Percentiles rank a stretch among this genome's conserved stretches.
Evolutionary conservation across 2,329 filamentous ascomycete genomes (phyloP).

Genomic region (Anthostomella pinea): DNA sequence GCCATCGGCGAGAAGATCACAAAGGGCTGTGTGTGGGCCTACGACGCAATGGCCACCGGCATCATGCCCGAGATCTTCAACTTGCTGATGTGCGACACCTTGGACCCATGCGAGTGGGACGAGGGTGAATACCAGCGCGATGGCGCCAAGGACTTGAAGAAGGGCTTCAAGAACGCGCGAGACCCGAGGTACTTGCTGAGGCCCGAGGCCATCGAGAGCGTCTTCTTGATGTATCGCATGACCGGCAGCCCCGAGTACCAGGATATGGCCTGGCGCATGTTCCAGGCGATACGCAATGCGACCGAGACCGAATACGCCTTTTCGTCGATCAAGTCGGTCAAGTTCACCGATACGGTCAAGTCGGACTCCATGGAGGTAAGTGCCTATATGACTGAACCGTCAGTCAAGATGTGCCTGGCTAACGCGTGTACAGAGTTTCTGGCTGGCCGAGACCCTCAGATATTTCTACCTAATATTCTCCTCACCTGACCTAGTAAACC

Average conservation of each 20-base stretch:
- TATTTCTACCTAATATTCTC: slow-evolving; percentile 34
- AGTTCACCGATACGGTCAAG: slow-evolving; percentile 41
- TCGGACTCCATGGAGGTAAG: slow-evolving; percentile 27
- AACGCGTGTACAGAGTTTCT: slow-evolving; percentile 58
- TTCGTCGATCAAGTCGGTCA: slow-evolving; percentile 49
- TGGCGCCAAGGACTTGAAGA: slow-evolving; percentile 32
- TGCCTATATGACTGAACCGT: too few species aligned
- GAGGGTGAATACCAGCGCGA: slow-evolving; percentile 29
- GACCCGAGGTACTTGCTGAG: slow-evolving; percentile 50
- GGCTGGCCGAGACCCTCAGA: slow-evolving; percentile 63
- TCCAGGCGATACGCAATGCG: slow-evolving; percentile 41
- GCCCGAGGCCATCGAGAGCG: slow-evolving; percentile 51
- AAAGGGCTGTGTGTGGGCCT: slow-evolving; percentile 58
- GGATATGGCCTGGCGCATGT: slow-evolving; percentile 54
- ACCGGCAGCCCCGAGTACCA: slow-evolving; percentile 47
- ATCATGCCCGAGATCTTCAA: slow-evolving; percentile 58
- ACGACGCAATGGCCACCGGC: slow-evolving; percentile 50
- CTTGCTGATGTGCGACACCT: slow-evolving; percentile 40
- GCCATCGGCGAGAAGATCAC: slow-evolving; percentile 46
- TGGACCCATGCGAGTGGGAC: slow-evolving; percentile 41
- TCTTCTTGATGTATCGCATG: slow-evolving; percentile 53
- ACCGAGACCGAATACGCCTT: slow-evolving; percentile 48
- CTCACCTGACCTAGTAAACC: slow-evolving; percentile 50
- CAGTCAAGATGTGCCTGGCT: too few species aligned
- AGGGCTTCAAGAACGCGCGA: slow-evolving; percentile 60